These are phyloP conservation scores for Penicillium verhagenii DNA, from an alignment of 495 filamentous ascomycete genomes.

Conservation along the genomic window DNA sequence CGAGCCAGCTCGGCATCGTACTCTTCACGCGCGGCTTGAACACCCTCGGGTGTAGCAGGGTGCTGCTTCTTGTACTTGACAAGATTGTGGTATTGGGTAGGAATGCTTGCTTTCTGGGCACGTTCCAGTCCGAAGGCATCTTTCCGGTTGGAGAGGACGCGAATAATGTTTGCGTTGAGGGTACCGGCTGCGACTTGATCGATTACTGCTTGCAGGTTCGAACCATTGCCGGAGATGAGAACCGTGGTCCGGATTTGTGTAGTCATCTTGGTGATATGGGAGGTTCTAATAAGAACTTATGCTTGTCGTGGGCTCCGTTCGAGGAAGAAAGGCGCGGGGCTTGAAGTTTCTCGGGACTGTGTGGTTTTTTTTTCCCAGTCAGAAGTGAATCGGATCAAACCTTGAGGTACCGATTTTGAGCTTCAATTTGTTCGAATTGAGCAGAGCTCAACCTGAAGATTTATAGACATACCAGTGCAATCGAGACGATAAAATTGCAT, in stretches of 20 bases:
- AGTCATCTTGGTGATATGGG: slow-evolving; percentile 23
- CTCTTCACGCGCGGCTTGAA: slow-evolving; percentile 55
- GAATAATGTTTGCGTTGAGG: slow-evolving; percentile 65
- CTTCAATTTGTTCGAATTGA: not conserved
- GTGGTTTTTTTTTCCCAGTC: not conserved
- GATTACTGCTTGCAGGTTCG: slow-evolving; percentile 90
- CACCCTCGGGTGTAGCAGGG: slow-evolving; percentile 40
- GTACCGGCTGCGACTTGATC: slow-evolving; percentile 58
- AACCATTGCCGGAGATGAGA: slow-evolving; percentile 76
- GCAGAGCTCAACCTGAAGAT: not conserved
- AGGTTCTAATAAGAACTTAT: not conserved
- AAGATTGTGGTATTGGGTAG: slow-evolving; percentile 84
- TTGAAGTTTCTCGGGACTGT: not conserved
- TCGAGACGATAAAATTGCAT: not conserved
- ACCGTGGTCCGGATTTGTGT: slow-evolving; percentile 52
- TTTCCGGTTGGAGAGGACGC: slow-evolving; percentile 81
- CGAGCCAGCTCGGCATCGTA: slow-evolving; percentile 82
- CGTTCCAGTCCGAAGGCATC: slow-evolving; percentile 76
- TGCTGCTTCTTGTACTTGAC: slow-evolving; percentile 62
- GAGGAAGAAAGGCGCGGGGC: not conserved
- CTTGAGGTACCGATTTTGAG: not conserved
- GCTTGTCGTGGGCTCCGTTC: not conserved
- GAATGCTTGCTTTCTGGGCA: slow-evolving; percentile 67
- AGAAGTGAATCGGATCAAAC: not conserved
- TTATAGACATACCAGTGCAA: slow-evolving; percentile 8